Base-by-base conservation (phyloP, 1,284 basidiomycete genomes). In the Pyrrhoderma lamaoense region DNA sequence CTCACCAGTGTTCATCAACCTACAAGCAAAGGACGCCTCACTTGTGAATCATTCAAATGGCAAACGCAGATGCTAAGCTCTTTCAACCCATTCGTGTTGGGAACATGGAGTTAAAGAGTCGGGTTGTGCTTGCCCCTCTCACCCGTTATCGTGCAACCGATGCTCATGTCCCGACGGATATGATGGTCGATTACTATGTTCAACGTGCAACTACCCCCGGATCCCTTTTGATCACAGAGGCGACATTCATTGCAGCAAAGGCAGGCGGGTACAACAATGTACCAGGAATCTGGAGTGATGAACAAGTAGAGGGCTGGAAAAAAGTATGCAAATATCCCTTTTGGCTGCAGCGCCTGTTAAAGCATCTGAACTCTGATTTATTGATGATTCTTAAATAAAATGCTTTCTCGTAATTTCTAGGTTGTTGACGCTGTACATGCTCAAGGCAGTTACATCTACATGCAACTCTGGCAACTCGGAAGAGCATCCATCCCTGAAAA, bases 381-480 rank as follows among this genome's bases (percentile, higher is more conserved):
- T 37, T 37, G n/a, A n/a, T 16, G 35, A 37, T 37, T 9, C 9
- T 9, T 37, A 16, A 16, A 37, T 37, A 37, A 16, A 37, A 37
- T 37, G 35, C 9, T 11, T 37, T 37, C 11, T 11, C n/a, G 14
- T n/a, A 5, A 7, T 40, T 25, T 40, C 18, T 39, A 64, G 60
- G 53, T 70, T 47, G 64, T 62, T 13, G 66, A 66, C 23, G 67
- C 64, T 4, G 72, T 75, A 1, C 73, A 74, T 58, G 63, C 64
- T 4, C 70, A 70, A 51, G 65, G 63, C 2, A 66, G 63, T 0
- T 60, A 56, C 58, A 73, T 80, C 53, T 75, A 65, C 59, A 25
- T 66, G 3, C 77, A 81, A 57, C 61, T 78, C 0, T 76, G 75
- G 76, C 73, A 74, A 0, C 61, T 75, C 23, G 77, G 75, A 4